These are phyloP conservation scores for Fusarium luffae DNA, from an alignment of 2,329 filamentous ascomycete species.

Conservation along the genomic window DNA sequence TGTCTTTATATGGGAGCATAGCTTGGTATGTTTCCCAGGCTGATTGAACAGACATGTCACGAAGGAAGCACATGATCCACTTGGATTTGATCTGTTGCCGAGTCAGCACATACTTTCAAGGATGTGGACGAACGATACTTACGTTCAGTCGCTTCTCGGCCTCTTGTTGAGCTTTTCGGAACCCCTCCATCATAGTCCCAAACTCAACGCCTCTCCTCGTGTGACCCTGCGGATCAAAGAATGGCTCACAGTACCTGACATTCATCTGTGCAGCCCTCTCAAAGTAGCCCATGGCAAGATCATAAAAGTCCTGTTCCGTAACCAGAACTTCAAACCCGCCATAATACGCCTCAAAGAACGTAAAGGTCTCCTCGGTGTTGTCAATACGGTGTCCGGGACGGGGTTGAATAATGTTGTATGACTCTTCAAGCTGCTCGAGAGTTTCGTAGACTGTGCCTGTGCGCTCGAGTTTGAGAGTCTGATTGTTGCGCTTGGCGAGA, in stretches of 20 bases:
- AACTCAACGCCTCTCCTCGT: constrained; percentile 70
- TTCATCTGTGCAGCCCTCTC: constrained; percentile 69
- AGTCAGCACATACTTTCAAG: not conserved
- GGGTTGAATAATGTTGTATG: constrained; percentile 42
- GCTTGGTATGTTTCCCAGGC: constrained; percentile 69
- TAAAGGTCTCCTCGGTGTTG: constrained; percentile 40
- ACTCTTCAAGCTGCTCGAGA: constrained; percentile 19
- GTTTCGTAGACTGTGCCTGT: constrained; percentile 13
- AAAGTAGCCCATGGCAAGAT: constrained; percentile 78
- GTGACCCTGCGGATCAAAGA: constrained; percentile 84
- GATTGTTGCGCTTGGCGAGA: constrained; percentile 72
- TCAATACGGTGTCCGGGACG: constrained; percentile 41
- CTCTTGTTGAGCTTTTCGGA: constrained; percentile 66
- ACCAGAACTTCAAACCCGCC: constrained; percentile 79
- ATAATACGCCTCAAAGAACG: constrained; percentile 78
- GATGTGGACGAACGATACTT: not conserved
- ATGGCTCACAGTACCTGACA: constrained; percentile 78
- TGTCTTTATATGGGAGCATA: constrained; percentile 51
- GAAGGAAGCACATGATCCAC: constrained; percentile 77
- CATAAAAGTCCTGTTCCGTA: constrained; percentile 73
- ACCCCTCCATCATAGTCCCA: constrained; percentile 70
- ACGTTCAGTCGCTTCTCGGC: constrained; percentile 53
- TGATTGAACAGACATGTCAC: constrained; percentile 77
- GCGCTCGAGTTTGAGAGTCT: constrained; percentile 49
- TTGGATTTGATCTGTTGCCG: constrained; percentile 52